Evolutionary conservation across 345 rosid genomes (phyloP), one percentile per base, ranked within the genome.

Genomic region (Moricandia moricandioides): DNA sequence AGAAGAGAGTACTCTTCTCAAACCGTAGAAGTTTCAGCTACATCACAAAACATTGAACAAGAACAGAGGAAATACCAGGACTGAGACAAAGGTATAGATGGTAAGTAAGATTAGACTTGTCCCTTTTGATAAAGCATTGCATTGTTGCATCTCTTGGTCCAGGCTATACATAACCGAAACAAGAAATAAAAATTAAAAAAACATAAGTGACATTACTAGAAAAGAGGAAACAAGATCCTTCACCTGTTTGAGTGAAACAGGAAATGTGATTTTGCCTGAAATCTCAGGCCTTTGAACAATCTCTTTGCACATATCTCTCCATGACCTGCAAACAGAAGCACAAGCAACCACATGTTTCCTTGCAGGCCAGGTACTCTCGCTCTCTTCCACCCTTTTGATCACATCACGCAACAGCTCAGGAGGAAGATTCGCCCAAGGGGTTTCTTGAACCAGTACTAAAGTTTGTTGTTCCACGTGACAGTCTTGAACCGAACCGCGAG

Each of bases 221-320:
- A 40, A 70, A 24, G 5, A 0, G 13, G 27, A 33, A 61, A 14
- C 7, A 37, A 16, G 3, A 11, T 1, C 77, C 17, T 45, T 4
- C 51, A 90, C 98, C 92, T 91, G 97, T 83, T 93, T 93, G 12
- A 93, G 82, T 1, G 98, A 91, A 81, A 91, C 90, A 0, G 98
- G 96, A 57, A 93, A 93, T 13, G 98, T 93, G 52, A 93, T 89
- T 84, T 88, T 91, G 59, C 97, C 98, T 4, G 86, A 87, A 58
- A 89, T 76, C 78, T 93, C 97, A 0, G 96, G 97, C 70, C 83
- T 86, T 60, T 66, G 79, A 26, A 93, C 98, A 58, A 93, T 88
- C 79, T 91, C 98, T 84, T 84, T 85, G 67, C 98, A 93, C 96
- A 93, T 91, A 67, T 86, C 94, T 78, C 97, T 88, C 98, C 98